These are phyloP conservation scores for Gossypium longicalyx DNA, from an alignment of 345 rosid genomes.

Conservation along the genomic window DNA sequence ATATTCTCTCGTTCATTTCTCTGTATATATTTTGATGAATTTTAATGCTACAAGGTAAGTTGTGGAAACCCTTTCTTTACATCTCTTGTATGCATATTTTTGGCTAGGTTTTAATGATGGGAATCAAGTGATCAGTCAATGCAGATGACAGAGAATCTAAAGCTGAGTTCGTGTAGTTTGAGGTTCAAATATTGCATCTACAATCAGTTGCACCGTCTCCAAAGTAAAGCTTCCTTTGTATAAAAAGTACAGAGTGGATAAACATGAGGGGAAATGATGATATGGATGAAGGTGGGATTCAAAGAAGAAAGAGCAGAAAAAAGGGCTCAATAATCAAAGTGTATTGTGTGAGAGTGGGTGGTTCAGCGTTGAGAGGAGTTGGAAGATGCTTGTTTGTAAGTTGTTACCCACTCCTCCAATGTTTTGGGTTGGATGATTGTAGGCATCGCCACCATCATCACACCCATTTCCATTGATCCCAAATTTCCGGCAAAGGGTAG, in stretches of 20 bases:
- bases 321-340: neutral
- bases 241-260: neutral
- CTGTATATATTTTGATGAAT: neutral
- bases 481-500: no score
- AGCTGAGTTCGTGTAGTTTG: no score
- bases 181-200: no score
- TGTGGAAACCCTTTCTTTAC: neutral
- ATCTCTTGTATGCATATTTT: neutral
- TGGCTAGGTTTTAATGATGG: neutral
- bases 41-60: neutral
- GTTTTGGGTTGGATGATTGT: slow-evolving; percentile 41
- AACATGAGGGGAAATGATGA: neutral
- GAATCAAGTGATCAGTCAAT: neutral
- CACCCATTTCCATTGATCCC: slow-evolving; percentile 33
- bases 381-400: slow-evolving; percentile 44
- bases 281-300: neutral
- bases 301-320: slow-evolving; percentile 2
- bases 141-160: neutral
- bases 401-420: slow-evolving; percentile 40
- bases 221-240: no score
- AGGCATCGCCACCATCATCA: slow-evolving; percentile 42
- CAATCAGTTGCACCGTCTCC: no score
- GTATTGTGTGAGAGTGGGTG: slow-evolving; percentile 11
- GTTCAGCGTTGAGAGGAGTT: slow-evolving; percentile 25
- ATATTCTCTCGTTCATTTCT: neutral